phyloP scores from a whole-genome alignment of 305 asterid species.

The Solanum hybrid region DNA sequence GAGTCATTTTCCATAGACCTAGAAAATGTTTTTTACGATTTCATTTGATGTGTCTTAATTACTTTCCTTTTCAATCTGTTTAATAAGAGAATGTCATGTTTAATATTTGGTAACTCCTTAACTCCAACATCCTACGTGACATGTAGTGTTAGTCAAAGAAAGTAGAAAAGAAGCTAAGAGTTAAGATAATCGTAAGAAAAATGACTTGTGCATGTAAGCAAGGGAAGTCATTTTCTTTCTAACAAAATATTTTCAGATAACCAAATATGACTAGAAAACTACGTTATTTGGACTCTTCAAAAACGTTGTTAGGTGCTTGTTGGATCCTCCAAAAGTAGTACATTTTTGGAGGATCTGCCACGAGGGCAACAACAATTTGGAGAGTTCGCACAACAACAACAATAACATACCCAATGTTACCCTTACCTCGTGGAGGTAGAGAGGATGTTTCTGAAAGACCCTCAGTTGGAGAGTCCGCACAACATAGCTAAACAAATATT shows the following conservation, averaged over 20 bases:
- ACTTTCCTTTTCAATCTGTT: not conserved
- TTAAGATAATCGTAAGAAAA: not conserved
- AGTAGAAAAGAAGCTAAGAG: not conserved
- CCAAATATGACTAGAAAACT: not conserved
- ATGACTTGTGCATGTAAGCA: not conserved
- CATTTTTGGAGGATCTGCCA: not conserved
- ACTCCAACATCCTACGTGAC: not conserved
- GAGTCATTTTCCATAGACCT: not conserved
- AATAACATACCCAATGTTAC: not conserved
- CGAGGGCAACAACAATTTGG: not conserved
- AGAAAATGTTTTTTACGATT: not conserved
- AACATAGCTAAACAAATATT: not conserved
- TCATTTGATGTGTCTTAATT: not conserved
- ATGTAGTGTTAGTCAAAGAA: not conserved
- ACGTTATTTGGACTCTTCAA: not conserved
- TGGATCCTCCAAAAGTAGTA: not conserved
- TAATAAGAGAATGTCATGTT: not conserved
- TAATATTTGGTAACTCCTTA: not conserved
- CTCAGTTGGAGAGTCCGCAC: not conserved
- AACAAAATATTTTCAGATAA: not conserved
- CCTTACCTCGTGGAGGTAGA: not conserved
- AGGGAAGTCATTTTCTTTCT: not conserved
- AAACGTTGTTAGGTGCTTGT: not conserved
- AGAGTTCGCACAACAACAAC: not conserved
- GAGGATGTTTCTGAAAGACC: not conserved